Conservation (phyloP, 352 stramenopile genomes). For the Globisporangium spinosum region DNA sequence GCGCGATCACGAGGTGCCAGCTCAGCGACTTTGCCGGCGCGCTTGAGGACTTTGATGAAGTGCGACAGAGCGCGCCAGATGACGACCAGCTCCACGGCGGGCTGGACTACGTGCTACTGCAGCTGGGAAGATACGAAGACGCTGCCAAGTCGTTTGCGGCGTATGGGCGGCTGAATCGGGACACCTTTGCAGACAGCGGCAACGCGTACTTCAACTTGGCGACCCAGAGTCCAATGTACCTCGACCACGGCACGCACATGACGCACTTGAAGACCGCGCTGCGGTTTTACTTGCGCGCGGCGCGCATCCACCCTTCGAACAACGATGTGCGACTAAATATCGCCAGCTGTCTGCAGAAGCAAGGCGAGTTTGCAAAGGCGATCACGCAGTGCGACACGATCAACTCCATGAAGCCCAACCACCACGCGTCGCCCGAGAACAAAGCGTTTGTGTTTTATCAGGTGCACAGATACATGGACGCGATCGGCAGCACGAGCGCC, state of each 20-base stretch:
- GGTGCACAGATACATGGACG: constrained; percentile 38
- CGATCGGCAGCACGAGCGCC: constrained; percentile 49
- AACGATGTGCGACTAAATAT: constrained; percentile 63
- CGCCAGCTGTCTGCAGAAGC: constrained; percentile 56
- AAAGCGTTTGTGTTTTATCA: constrained; percentile 62
- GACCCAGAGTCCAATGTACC: constrained; percentile 23
- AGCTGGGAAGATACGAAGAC: constrained; percentile 66
- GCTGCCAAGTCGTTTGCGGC: constrained; percentile 58
- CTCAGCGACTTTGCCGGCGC: constrained; percentile 49
- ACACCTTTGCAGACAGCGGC: constrained; percentile 69
- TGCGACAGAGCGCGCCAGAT: constrained; percentile 58
- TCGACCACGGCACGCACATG: constrained; percentile 39
- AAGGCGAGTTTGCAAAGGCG: constrained; percentile 34
- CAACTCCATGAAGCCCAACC: constrained; percentile 28
- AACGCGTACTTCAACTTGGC: constrained; percentile 77
- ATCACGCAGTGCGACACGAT: constrained; percentile 59
- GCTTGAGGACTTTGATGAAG: constrained; percentile 60
- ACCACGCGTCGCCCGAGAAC: constrained; percentile 51
- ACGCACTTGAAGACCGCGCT: constrained; percentile 46
- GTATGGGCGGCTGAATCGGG: constrained; percentile 52
- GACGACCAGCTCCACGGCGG: constrained; percentile 68
- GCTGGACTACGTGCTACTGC: constrained; percentile 59
- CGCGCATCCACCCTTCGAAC: constrained; percentile 57
- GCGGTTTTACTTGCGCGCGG: constrained; percentile 66
- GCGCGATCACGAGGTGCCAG: constrained; percentile 60